These are phyloP conservation scores for Chlamydomonas sphaeroides DNA, from an alignment of 139 green algal species.

Conservation along the genomic window DNA sequence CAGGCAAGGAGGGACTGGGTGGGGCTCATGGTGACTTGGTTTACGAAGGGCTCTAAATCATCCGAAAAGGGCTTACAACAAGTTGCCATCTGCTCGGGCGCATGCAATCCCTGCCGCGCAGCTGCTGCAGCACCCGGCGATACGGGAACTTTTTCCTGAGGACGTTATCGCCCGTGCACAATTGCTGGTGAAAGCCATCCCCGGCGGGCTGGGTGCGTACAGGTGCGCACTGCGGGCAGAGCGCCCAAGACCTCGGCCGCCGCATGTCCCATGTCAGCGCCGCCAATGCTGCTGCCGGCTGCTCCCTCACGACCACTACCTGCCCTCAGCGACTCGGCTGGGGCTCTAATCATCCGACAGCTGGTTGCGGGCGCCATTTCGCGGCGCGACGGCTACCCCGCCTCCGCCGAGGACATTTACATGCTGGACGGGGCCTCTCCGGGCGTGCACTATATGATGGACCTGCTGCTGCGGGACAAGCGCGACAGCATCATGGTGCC, in stretches of 20 bases:
- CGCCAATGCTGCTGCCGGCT: constrained; percentile 4
- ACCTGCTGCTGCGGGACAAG: constrained; percentile 66
- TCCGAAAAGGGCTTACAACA: too few relatives aligned
- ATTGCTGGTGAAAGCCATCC: constrained; percentile 77
- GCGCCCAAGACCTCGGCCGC: too few relatives aligned
- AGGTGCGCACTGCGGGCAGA: constrained; percentile 60
- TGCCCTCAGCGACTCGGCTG: constrained; percentile 46
- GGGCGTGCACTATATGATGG: constrained; percentile 80
- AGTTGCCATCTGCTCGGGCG: too few relatives aligned
- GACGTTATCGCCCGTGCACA: constrained; percentile 85
- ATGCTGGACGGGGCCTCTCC: constrained; percentile 85
- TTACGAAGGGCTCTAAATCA: too few relatives aligned
- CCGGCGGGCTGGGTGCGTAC: constrained; percentile 90
- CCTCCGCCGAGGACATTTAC: constrained; percentile 83
- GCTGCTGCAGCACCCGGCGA: constrained; percentile 78
- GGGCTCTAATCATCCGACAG: constrained; percentile 73
- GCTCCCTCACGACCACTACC: not conserved
- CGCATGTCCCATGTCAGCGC: too few relatives aligned
- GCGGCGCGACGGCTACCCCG: constrained; percentile 69
- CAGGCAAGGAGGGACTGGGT: constrained; percentile 63
- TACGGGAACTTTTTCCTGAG: constrained; percentile 77
- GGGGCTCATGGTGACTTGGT: not conserved
- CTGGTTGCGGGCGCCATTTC: constrained; percentile 81
- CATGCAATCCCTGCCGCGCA: too few relatives aligned
- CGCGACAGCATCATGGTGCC: constrained; percentile 82